These are phyloP conservation scores for Metschnikowia rubicola DNA, from an alignment of 805 yeast genomes.

Conservation along the genomic window DNA sequence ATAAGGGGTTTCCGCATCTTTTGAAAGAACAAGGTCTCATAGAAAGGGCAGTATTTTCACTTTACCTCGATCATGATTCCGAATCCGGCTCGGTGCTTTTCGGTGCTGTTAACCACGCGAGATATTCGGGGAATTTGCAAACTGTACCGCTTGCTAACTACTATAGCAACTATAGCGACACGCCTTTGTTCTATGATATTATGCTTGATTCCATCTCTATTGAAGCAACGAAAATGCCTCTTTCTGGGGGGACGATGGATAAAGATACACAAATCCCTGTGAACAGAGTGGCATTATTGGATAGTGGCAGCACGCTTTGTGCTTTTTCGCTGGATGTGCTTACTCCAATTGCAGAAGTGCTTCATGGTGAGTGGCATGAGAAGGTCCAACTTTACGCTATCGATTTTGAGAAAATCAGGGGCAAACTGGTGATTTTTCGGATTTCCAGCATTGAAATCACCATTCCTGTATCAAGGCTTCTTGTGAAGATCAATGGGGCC, in stretches of 20 bases:
- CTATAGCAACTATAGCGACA: slow-evolving; percentile 3
- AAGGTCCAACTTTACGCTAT: not conserved
- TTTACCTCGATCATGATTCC: slow-evolving; percentile 42
- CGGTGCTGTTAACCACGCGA: slow-evolving; percentile 43
- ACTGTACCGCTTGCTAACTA: slow-evolving; percentile 43
- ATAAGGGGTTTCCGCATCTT: slow-evolving; percentile 55
- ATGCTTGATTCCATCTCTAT: slow-evolving; percentile 32
- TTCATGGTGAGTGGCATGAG: slow-evolving; percentile 2
- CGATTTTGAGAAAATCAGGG: not conserved
- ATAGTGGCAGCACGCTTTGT: slow-evolving; percentile 51
- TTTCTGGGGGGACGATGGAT: no score
- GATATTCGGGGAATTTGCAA: slow-evolving; percentile 24
- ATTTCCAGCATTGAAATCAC: slow-evolving; percentile 1
- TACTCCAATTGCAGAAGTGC: slow-evolving; percentile 10
- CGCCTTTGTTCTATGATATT: slow-evolving; percentile 46
- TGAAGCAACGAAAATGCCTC: not conserved
- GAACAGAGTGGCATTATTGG: slow-evolving; percentile 26
- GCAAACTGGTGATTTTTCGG: not conserved
- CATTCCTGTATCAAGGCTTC: not conserved
- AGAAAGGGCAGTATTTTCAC: slow-evolving; percentile 53
- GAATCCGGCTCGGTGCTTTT: slow-evolving; percentile 28
- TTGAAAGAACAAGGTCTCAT: slow-evolving; percentile 58
- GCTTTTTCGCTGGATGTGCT: slow-evolving; percentile 41
- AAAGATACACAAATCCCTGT: not conserved
- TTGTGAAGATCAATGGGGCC: not conserved